Evolutionary conservation across 805 yeast species (phyloP).

Genomic region (Schwanniomyces sp.): DNA sequence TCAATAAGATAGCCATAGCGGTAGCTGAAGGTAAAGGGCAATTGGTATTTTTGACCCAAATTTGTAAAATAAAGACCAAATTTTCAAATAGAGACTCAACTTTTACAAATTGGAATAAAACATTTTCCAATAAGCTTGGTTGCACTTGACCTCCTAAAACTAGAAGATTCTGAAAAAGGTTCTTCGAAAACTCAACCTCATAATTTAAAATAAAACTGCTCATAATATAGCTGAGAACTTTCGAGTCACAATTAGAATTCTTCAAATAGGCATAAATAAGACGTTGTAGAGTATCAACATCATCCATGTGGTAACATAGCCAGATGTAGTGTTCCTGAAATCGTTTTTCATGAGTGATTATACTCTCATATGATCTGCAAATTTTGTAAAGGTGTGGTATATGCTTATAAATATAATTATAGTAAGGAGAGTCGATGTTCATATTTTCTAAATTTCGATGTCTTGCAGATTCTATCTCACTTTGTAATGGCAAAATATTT

Average conservation of each 20-base stretch:
- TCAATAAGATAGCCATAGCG: slow-evolving; percentile 24
- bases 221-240: slow-evolving; percentile 27
- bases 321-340: slow-evolving; percentile 29
- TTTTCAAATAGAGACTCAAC: slow-evolving; percentile 34
- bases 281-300: slow-evolving; percentile 21
- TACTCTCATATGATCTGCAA: slow-evolving; percentile 17
- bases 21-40: slow-evolving; percentile 24
- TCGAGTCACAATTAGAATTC: slow-evolving; percentile 17
- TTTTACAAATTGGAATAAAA: slow-evolving; percentile 21
- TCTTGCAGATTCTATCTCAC: slow-evolving; percentile 11
- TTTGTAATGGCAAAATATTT: slow-evolving; percentile 2
- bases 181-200: slow-evolving; percentile 31
- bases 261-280: slow-evolving; percentile 20
- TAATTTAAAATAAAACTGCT: slow-evolving; percentile 30
- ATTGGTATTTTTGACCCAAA: slow-evolving; percentile 26
- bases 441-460: slow-evolving; percentile 5
- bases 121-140: slow-evolving; percentile 24
- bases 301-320: slow-evolving; percentile 37
- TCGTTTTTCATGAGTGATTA: slow-evolving; percentile 8
- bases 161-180: slow-evolving; percentile 21
- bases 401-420: slow-evolving; percentile 12
- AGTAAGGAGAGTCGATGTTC: slow-evolving; percentile 7
- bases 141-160: slow-evolving; percentile 21
- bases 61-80: slow-evolving; percentile 15
- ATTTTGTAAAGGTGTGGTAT: slow-evolving; percentile 22